Base-by-base conservation (phyloP, 2,329 filamentous ascomycete genomes). In the Colletotrichum tanaceti region DNA sequence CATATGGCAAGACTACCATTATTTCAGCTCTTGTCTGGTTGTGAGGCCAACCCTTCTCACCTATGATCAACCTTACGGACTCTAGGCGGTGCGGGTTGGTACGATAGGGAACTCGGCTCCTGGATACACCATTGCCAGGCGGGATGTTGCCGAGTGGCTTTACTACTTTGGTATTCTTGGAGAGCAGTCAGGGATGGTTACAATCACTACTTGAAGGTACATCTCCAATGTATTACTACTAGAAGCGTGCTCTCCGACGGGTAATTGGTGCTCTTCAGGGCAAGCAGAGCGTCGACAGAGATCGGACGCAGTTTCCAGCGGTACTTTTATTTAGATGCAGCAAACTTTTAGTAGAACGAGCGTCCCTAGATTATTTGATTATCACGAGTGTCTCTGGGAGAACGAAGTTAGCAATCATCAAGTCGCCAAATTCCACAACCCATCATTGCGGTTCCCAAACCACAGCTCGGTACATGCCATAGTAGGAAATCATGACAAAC, bases 11-110 rank as follows among this genome's bases (percentile, higher is more conserved):
- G 14, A 43, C 22, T 32, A 52, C 18, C 35, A 50, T 55, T 41
- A 13, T 20, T 60, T 49, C 35, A 50, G 46, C 47, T 60, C 58
- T 39, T 49, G 46, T 11, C 46, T 60, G 18, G 20, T 63, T 18
- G 60, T 63, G 6, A 38, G 60, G 11, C 60, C 60, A 3, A 63
- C 39, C 6, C 43, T 63, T 10, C 49, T 63, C 28, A 57, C 60
- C 3, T 49, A 63, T 28, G 9, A n/a, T 16, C 39, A 35, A 20
- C 52, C 49, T n/a, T n/a, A 18, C n/a, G 52, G 60, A 35, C 22
- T 57, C n/a, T 44, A 39, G 60, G 43, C 49, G 9, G 35, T 63
- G 14, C 43, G 52, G 24, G 18, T 58, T 32, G 50, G 60, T n/a
- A 28, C 5, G 28, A 16, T 44, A 13, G 50, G 43, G 24, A 63